These are phyloP conservation scores for Colletotrichum coccodes DNA, from an alignment of 2,329 filamentous ascomycete species.

Conservation along the genomic window DNA sequence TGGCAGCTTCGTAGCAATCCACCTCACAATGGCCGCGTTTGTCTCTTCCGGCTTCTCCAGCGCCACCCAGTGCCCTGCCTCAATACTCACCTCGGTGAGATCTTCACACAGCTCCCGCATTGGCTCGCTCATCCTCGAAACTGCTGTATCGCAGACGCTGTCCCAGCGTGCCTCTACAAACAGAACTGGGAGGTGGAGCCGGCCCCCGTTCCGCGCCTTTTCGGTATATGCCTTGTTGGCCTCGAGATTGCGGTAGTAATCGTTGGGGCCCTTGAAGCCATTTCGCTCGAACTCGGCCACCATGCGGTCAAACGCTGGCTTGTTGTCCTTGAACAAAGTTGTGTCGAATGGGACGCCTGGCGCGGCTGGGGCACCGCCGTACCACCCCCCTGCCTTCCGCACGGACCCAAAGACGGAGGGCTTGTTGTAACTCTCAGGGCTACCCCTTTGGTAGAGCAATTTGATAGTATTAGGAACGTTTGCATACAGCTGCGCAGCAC, in stretches of 20 bases:
- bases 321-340: conserved; percentile 1
- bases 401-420: conserved; percentile 1
- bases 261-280: conserved; percentile 65
- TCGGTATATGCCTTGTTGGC: conserved; percentile 50
- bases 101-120: conserved; percentile 47
- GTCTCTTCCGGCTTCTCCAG: conserved; percentile 40
- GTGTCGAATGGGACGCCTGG: conserved; percentile 7
- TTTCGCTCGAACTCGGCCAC: conserved; percentile 92
- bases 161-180: conserved; percentile 50
- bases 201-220: conserved; percentile 39
- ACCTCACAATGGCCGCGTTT: conserved; percentile 38
- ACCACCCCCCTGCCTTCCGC: conserved; percentile 35
- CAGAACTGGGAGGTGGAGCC: conserved; percentile 46
- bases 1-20: conserved; percentile 37
- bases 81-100: conserved; percentile 47
- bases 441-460: conserved; percentile 12
- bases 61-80: conserved; percentile 48
- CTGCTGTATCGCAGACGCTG: conserved; percentile 45
- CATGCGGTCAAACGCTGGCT: conserved; percentile 74
- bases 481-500: conserved; percentile 31
- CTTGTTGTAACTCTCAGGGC: conserved; percentile 6
- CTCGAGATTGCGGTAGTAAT: conserved; percentile 52
- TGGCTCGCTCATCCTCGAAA: conserved; percentile 44
- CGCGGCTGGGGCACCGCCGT: conserved; percentile 9
- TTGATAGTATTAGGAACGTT: conserved; percentile 34